Evolutionary conservation across 139 green algal species (phyloP), one percentile per base, ranked within the genome.

Genomic region (Chlorella sp.): DNA sequence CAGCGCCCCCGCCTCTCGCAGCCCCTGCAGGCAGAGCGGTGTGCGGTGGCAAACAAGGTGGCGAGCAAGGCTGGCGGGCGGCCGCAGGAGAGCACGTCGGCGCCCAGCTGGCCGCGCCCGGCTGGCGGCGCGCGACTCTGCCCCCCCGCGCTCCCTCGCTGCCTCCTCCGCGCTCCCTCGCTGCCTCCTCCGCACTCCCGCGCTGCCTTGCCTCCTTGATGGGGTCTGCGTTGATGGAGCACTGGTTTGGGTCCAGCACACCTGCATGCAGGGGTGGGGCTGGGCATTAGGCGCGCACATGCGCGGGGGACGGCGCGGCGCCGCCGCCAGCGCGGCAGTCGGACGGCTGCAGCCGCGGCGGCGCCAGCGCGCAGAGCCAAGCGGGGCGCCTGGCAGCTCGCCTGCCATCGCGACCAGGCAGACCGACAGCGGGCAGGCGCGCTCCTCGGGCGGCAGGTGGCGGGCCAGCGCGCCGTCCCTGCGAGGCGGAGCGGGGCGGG

Each of bases 191-290:
- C n/a, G n/a, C n/a, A n/a, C n/a, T n/a, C n/a, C n/a, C n/a, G n/a
- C n/a, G n/a, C n/a, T n/a, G n/a, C n/a, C n/a, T n/a, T n/a, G 58
- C 50, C 55, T 55, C 38, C 68, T 86, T 90, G 38, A 80, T 31
- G 0, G 43, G 41, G 2, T 86, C 80, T 8, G 51, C 53, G 27
- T 73, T 43, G 3, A 64, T 50, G 61, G 23, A 17, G 42, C 23
- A 14, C 15, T 77, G 31, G 41, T 63, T 33, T 2, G 79, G 79
- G 45, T 81, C 55, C 7, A 84, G 33, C 35, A 64, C 60, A 21
- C 38, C 72, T 78, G 71, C 31, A 25, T 2, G 31, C 8, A 31
- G 29, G 3, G 5, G 21, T 17, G 48, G 17, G 21, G 48, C 48
- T 58, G 48, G 48, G 17, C 48, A n/a, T 58, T n/a, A 21, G 21